A percentile compares a stretch with the other conserved stretches of the same genome.
Evolutionary conservation across 805 yeast genomes (phyloP).

Genomic region (Saturnispora serradocipensis): DNA sequence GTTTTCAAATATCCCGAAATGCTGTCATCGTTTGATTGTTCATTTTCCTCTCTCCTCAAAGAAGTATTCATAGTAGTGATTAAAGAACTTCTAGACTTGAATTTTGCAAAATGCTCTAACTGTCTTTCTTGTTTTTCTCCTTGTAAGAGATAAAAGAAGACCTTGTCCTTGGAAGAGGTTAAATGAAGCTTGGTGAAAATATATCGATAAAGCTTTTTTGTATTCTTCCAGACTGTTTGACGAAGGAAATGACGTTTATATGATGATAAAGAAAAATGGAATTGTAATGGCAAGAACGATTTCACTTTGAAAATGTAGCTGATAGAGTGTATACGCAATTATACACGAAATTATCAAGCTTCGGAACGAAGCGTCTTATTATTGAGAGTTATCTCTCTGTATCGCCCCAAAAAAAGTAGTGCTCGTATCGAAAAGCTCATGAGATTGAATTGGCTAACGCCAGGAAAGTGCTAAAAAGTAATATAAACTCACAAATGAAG

Average conservation of each 20-base stretch:
- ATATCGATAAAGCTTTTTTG: constrained; percentile 1
- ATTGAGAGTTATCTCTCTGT: background rate
- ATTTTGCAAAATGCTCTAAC: constrained; percentile 9
- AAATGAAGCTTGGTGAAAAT: background rate
- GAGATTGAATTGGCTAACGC: background rate
- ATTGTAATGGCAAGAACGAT: background rate
- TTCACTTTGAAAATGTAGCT: background rate
- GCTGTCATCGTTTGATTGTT: constrained; percentile 14
- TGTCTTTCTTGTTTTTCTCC: constrained; percentile 15
- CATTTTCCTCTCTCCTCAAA: background rate
- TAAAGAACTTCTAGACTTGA: background rate
- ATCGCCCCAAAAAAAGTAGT: background rate
- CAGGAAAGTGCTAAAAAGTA: background rate
- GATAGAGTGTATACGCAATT: background rate
- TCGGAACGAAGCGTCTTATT: background rate
- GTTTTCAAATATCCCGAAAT: constrained; percentile 26
- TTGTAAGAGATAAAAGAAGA: constrained; percentile 20
- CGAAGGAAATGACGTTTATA: background rate
- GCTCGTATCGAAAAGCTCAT: background rate
- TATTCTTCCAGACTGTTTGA: background rate
- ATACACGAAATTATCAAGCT: background rate
- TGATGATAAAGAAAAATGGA: background rate
- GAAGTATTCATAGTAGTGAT: background rate
- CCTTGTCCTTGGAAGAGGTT: constrained; percentile 20
- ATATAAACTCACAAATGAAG: constrained; percentile 14